These are phyloP conservation scores for Helotiales sp. DNA, from an alignment of 2,329 filamentous ascomycete genomes.

Conservation along the genomic window DNA sequence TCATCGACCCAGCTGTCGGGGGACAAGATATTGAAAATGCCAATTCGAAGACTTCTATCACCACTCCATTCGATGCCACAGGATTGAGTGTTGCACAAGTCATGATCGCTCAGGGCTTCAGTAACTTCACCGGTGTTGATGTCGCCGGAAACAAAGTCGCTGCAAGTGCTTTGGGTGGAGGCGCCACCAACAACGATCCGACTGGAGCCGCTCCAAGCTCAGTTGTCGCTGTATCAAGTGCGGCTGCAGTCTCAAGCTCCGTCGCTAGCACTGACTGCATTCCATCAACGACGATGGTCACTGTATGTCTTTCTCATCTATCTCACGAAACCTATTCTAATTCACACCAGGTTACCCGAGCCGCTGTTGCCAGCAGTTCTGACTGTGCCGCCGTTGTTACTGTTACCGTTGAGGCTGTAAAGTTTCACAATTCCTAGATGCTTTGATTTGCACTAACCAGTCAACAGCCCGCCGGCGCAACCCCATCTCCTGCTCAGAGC, in stretches of 20 bases:
- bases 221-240: constrained; percentile 20
- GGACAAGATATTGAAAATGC: constrained; percentile 63
- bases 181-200: constrained; percentile 44
- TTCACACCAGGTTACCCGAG: background rate
- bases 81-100: constrained; percentile 71
- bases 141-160: constrained; percentile 46
- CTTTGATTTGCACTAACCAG: constrained; percentile 6
- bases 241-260: background rate
- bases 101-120: constrained; percentile 64
- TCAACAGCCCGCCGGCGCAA: constrained; percentile 9
- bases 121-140: constrained; percentile 59
- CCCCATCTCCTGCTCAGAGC: constrained; percentile 7
- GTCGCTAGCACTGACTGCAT: constrained; percentile 1
- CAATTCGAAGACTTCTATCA: constrained; percentile 58
- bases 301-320: background rate
- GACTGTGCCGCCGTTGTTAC: background rate
- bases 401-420: constrained; percentile 8
- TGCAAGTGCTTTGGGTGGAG: constrained; percentile 38
- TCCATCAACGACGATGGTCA: constrained; percentile 11
- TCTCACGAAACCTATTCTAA: background rate
- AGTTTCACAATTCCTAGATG: background rate
- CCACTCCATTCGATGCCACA: constrained; percentile 59
- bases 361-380: constrained; percentile 21
- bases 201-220: constrained; percentile 20
- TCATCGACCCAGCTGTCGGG: constrained; percentile 67